These are phyloP conservation scores for Vanrija sp. DNA, from an alignment of 1,284 basidiomycete genomes.

Conservation along the genomic window DNA sequence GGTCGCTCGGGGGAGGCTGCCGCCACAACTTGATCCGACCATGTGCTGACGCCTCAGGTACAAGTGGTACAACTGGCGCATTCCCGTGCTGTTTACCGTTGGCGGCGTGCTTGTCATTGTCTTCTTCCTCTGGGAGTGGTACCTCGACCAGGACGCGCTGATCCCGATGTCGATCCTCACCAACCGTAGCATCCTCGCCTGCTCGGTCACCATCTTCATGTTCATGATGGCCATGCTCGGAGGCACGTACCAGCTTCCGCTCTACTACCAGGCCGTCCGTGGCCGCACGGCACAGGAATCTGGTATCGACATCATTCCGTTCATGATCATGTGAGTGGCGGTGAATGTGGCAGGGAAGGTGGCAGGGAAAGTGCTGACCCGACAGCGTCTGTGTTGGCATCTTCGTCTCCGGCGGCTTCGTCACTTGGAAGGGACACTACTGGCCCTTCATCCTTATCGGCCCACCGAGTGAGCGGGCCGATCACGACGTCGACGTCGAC, in stretches of 20 bases:
- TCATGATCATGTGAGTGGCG: slow-evolving; percentile 44
- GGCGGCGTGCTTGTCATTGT: slow-evolving; percentile 40
- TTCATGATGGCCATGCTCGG: slow-evolving; percentile 50
- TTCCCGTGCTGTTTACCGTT: slow-evolving; percentile 47
- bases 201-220: slow-evolving; percentile 46
- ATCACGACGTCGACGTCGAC: too few species aligned
- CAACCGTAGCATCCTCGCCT: slow-evolving; percentile 44
- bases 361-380: not conserved
- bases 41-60: slow-evolving; percentile 3
- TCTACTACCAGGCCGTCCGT: slow-evolving; percentile 51
- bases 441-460: slow-evolving; percentile 45
- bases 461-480: slow-evolving; percentile 6
- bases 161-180: slow-evolving; percentile 35
- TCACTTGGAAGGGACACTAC: slow-evolving; percentile 48
- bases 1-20: not conserved
- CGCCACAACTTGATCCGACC: not conserved
- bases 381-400: slow-evolving; percentile 41
- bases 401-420: slow-evolving; percentile 45
- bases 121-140: slow-evolving; percentile 48
- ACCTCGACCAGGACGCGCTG: slow-evolving; percentile 42
- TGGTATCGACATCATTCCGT: slow-evolving; percentile 53
- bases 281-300: slow-evolving; percentile 46
- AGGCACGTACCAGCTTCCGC: slow-evolving; percentile 48
- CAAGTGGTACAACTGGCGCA: slow-evolving; percentile 38
- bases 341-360: slow-evolving; percentile 7